phyloP scores from a whole-genome alignment of 225 moss, liverwort and hornwort genomes.

The Polytrichum formosum region DNA sequence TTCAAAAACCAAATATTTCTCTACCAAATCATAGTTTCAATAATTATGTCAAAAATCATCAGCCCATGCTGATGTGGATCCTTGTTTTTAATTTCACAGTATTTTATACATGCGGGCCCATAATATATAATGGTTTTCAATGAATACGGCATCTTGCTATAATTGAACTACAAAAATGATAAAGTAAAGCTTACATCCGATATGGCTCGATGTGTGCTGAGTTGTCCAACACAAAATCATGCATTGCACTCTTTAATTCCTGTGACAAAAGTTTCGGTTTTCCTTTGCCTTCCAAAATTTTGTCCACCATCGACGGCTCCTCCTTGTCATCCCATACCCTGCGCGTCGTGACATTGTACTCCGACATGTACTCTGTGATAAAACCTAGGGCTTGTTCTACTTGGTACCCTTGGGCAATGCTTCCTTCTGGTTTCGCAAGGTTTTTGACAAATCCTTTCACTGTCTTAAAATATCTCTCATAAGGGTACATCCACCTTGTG shows the following conservation, averaged over 20 bases:
- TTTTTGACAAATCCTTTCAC: not conserved
- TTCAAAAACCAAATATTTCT: no score
- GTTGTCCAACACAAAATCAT: not conserved
- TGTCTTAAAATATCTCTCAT: not conserved
- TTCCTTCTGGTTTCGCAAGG: not conserved
- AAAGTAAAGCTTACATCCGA: not conserved
- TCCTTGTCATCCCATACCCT: slow-evolving; percentile 7
- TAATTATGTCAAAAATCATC: no score
- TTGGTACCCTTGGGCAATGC: not conserved
- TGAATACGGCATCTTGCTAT: no score
- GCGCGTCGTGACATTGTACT: not conserved
- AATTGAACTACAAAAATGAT: no score
- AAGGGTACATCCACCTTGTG: slow-evolving; percentile 7
- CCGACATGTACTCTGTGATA: not conserved
- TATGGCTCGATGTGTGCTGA: not conserved
- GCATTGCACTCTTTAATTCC: not conserved
- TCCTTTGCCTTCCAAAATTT: slow-evolving; percentile 1
- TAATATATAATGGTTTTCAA: no score
- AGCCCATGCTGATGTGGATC: no score
- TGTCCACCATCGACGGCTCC: not conserved
- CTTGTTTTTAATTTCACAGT: no score
- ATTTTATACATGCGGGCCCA: no score
- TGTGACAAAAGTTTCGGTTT: not conserved
- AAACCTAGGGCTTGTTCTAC: slow-evolving; percentile 1
- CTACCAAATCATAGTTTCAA: not conserved